A percentile compares a stretch with the other conserved stretches of the same genome.
Evolutionary conservation across 345 rosid genomes (phyloP).

Genomic region (Dimocarpus longan): DNA sequence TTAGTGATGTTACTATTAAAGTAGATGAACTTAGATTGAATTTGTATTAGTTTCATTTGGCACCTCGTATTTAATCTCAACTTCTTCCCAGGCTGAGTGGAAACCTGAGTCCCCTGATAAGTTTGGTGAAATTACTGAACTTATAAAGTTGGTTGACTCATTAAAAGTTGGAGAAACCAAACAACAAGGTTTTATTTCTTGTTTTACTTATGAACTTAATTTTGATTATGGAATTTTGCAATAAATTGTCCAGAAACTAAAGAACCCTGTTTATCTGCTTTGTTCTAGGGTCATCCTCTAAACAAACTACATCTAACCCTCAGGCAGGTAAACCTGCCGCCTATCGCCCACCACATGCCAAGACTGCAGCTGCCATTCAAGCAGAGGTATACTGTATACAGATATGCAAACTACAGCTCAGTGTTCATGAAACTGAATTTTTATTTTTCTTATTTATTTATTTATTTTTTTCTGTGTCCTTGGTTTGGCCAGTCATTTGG

Average conservation of each 20-base stretch:
- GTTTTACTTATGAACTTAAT: neutral
- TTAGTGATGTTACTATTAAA: conserved; percentile 22
- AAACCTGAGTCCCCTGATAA: conserved; percentile 77
- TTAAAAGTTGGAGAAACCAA: conserved; percentile 64
- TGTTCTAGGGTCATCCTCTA: conserved; percentile 67
- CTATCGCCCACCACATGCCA: conserved; percentile 94
- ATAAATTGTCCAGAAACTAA: conserved; percentile 12
- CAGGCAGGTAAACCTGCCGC: conserved; percentile 76
- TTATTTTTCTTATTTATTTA: neutral
- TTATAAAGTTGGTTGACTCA: conserved; percentile 60
- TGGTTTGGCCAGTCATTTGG: neutral
- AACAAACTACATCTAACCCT: conserved; percentile 47
- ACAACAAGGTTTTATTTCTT: conserved; percentile 53
- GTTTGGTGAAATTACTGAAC: conserved; percentile 74
- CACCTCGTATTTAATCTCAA: conserved; percentile 4
- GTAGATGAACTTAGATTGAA: neutral
- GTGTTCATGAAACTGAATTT: neutral
- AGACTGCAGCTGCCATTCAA: conserved; percentile 69
- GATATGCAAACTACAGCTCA: neutral
- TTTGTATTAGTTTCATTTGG: neutral
- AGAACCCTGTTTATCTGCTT: conserved; percentile 22
- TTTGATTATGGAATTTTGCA: neutral
- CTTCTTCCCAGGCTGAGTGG: conserved; percentile 75
- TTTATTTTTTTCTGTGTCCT: neutral
- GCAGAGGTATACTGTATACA: conserved; percentile 88